Evolutionary conservation across 1,284 basidiomycete genomes (phyloP), one percentile per base, ranked within the genome.

Genomic region (Cutaneotrichosporon sp.): DNA sequence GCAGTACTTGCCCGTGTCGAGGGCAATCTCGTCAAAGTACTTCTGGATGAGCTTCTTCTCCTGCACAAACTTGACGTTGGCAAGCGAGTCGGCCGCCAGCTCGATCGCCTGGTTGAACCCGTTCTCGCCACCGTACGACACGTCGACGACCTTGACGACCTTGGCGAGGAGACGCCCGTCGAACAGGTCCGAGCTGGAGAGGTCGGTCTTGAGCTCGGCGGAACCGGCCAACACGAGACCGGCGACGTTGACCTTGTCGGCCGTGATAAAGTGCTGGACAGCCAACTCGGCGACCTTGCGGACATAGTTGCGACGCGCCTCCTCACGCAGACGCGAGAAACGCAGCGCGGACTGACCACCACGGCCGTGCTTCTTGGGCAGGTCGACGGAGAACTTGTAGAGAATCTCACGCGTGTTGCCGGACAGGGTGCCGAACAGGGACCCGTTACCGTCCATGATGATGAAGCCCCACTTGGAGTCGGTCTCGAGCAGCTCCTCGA

Each of bases 331-430:
- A 87, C 97, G 95, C 45, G 95, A 92, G 87, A 99, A 99, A 91
- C 97, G 97, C 58, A 99, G 85, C 31, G 97, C 97, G 64, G 97
- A 99, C 82, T 99, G 97, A 83, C 97, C 97, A 89, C 97, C 97
- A 86, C 97, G 95, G 71, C 94, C 94, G 81, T 99, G 97, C 85
- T 99, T 99, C 84, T 99, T 99, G 55, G 97, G 97, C 22, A 99
- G 85, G 82, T 99, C 97, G 77, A 99, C 97, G 38, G 90, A 94
- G 82, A 99, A 97, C 81, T 99, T 99, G 83, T 99, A 94, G 61
- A 97, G 85, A 57, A 99, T 87, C 67, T 97, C 95, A 69, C 97
- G 91, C 22, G 97, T 97, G 82, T 99, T 99, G 58, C 97, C 97
- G 0, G 94, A 87, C 52, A 99, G 87, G 4, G 91, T 93, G 67